phyloP scores from a whole-genome alignment of 208 protist genomes.

The Leishmania braziliensis region DNA sequence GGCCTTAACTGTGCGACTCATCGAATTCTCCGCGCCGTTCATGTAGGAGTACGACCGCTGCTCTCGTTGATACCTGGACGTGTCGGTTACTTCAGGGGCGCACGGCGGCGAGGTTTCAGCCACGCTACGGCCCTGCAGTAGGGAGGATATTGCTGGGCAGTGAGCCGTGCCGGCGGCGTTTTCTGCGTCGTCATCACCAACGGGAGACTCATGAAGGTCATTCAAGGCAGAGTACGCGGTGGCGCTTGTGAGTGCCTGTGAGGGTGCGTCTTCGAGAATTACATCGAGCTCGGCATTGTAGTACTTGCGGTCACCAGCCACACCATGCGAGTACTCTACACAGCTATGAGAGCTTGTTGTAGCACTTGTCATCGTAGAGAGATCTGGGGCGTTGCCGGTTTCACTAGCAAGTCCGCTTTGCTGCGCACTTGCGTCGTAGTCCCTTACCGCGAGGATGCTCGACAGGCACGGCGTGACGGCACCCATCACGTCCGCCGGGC shows the following conservation, averaged over 20 bases:
- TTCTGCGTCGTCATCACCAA: not conserved
- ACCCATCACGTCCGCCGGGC: not conserved
- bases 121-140: not conserved
- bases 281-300: too few relatives aligned
- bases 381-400: not conserved
- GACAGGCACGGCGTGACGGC: conserved; percentile 7
- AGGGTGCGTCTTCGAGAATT: not conserved
- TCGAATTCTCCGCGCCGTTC: not conserved
- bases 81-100: not conserved
- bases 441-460: conserved; percentile 4
- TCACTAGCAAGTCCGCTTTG: not conserved
- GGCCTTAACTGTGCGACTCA: conserved; percentile 1
- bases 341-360: not conserved
- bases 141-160: not conserved
- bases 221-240: conserved; percentile 2
- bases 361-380: not conserved
- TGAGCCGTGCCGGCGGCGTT: not conserved
- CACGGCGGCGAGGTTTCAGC: not conserved
- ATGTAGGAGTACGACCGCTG: not conserved
- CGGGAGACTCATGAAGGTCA: not conserved
- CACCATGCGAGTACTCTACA: not conserved
- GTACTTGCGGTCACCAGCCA: not conserved
- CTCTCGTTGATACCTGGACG: not conserved
- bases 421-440: conserved; percentile 7
- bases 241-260: not conserved